Evolutionary conservation across 176 grass and related monocot species (phyloP).

Genomic region (Thinopyrum elongatum): DNA sequence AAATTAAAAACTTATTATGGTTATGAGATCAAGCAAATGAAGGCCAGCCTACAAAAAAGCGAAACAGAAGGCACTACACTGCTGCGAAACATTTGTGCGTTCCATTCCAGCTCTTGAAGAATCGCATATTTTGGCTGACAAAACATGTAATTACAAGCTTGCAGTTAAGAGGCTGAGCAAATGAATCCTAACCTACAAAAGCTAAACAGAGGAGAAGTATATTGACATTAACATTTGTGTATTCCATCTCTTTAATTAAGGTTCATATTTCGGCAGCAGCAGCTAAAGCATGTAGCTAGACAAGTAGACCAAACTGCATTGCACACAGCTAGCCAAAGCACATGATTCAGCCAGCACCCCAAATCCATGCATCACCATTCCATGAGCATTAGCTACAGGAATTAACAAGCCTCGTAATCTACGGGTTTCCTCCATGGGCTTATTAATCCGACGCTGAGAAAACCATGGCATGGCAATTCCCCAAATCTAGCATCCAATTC

Average conservation of each 20-base stretch:
- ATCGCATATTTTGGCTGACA: background rate
- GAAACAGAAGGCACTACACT: background rate
- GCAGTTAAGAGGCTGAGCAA: background rate
- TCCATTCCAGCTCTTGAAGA: background rate
- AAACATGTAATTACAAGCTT: background rate
- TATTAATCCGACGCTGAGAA: background rate
- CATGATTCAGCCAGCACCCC: background rate
- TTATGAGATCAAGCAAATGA: background rate
- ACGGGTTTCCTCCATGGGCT: background rate
- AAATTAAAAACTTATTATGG: background rate
- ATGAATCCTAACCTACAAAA: background rate
- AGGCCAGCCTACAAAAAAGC: background rate
- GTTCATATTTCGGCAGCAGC: background rate
- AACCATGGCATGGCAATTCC: background rate
- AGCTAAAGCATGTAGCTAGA: background rate
- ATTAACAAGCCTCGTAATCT: background rate
- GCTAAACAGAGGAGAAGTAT: background rate
- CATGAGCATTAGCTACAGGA: background rate
- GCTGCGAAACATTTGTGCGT: background rate
- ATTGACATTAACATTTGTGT: no score
- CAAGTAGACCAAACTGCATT: background rate
- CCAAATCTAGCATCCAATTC: background rate
- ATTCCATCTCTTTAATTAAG: background rate
- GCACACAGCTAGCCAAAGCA: background rate
- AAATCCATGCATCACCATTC: background rate